Evolutionary conservation across 1,139 yeast genomes (phyloP).

Genomic region (Hanseniaspora gamundiae): DNA sequence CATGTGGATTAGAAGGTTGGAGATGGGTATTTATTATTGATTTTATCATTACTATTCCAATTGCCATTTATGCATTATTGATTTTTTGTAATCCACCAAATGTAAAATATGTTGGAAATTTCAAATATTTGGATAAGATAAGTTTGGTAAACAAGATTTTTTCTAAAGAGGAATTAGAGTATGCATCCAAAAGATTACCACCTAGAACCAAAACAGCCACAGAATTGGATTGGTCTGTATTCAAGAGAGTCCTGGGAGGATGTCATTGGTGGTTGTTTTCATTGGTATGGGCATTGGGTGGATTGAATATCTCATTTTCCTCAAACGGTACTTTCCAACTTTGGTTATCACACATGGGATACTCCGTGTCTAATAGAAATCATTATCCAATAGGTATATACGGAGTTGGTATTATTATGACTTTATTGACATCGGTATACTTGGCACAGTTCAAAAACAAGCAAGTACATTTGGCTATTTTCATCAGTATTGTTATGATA

Average conservation of each 20-base stretch:
- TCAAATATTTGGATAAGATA: slow-evolving; percentile 6
- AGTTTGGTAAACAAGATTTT: slow-evolving; percentile 23
- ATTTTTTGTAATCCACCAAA: slow-evolving; percentile 44
- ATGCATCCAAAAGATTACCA: slow-evolving; percentile 31
- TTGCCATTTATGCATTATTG: slow-evolving; percentile 41
- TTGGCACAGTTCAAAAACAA: slow-evolving; percentile 34
- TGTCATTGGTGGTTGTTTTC: slow-evolving; percentile 54
- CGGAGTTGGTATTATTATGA: slow-evolving; percentile 40
- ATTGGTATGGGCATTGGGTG: slow-evolving; percentile 44
- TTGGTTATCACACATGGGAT: slow-evolving; percentile 35
- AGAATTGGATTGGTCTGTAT: slow-evolving; percentile 32
- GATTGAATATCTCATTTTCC: slow-evolving; percentile 44
- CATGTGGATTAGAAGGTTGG: slow-evolving; percentile 46
- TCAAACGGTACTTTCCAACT: slow-evolving; percentile 41
- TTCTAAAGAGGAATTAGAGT: slow-evolving; percentile 27
- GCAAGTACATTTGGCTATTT: slow-evolving; percentile 39
- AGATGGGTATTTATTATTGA: slow-evolving; percentile 59
- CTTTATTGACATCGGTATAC: slow-evolving; percentile 35
- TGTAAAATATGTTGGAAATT: background rate
- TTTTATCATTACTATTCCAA: slow-evolving; percentile 42
- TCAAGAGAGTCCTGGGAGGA: slow-evolving; percentile 36
- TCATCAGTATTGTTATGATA: slow-evolving; percentile 31
- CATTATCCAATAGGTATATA: slow-evolving; percentile 47
- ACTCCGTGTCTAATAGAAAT: slow-evolving; percentile 36
- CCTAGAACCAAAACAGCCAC: slow-evolving; percentile 22